Evolutionary conservation across 2,329 filamentous ascomycete species (phyloP).

Genomic region (Dothidotthia symphoricarpi): DNA sequence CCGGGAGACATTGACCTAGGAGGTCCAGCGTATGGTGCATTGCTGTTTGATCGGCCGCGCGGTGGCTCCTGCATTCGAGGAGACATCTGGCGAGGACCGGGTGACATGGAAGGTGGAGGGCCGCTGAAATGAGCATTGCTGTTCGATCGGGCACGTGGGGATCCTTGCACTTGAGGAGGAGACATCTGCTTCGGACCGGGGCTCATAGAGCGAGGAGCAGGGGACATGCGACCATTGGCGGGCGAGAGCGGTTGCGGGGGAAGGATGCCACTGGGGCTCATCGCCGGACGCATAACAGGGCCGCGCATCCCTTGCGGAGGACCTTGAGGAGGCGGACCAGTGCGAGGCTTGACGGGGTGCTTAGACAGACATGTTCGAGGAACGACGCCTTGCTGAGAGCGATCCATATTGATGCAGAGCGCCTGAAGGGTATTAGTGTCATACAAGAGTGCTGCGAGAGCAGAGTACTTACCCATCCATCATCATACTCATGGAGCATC

Average conservation of each 20-base stretch:
- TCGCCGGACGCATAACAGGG: conserved; percentile 31
- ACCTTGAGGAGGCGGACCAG: conserved; percentile 44
- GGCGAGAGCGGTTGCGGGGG: conserved; percentile 47
- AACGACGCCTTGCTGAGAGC: conserved; percentile 87
- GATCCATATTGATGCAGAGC: conserved; percentile 86
- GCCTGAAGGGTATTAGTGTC: conserved; percentile 55
- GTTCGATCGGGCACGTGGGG: conserved; percentile 33
- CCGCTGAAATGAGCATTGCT: conserved; percentile 39
- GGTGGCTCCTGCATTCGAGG: conserved; percentile 1
- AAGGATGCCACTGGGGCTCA: conserved; percentile 33
- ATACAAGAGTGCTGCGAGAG: background rate
- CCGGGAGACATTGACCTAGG: conserved; percentile 43
- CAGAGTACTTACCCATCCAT: conserved; percentile 79
- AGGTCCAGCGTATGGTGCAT: conserved; percentile 37
- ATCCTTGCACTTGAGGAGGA: conserved; percentile 21
- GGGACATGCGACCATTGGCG: conserved; percentile 30
- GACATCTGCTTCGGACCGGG: conserved; percentile 37
- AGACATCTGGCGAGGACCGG: too few relatives aligned
- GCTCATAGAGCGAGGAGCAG: conserved; percentile 31
- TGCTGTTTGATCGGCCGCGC: conserved; percentile 40
- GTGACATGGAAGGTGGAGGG: conserved; percentile 7
- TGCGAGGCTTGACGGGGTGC: conserved; percentile 82
- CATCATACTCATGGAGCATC: conserved; percentile 92
- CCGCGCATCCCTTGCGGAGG: conserved; percentile 41
- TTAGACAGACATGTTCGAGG: conserved; percentile 92